Base-by-base conservation (phyloP, 139 green algal genomes). In the Chlorella ohadii region DNA sequence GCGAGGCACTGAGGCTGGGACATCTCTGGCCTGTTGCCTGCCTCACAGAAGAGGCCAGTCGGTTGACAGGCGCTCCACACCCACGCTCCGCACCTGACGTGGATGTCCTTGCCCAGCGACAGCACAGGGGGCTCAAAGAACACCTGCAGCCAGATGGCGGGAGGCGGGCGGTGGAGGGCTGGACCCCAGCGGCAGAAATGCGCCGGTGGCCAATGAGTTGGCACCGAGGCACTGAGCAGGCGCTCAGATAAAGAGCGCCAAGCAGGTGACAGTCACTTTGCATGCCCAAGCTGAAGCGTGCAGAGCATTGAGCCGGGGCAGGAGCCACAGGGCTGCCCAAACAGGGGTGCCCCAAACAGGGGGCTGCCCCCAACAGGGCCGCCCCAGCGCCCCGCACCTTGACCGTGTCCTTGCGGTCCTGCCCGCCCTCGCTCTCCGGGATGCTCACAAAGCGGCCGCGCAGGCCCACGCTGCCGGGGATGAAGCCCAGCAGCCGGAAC, bases 41-140 rank as follows among this genome's bases (percentile, higher is more conserved):
- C n/a, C n/a, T n/a, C n/a, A n/a, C n/a, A n/a, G n/a, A n/a, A n/a
- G n/a, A n/a, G n/a, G n/a, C n/a, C n/a, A n/a, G n/a, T n/a, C n/a
- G n/a, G n/a, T n/a, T n/a, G n/a, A n/a, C n/a, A n/a, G n/a, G n/a
- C n/a, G n/a, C n/a, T n/a, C n/a, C n/a, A n/a, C n/a, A n/a, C n/a
- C n/a, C n/a, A n/a, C n/a, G 44, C 44, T 31, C 7, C 66, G 28
- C 66, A 56, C 68, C 87, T 73, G 36, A 93, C 72, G 79, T 91
- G 68, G 20, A 97, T 79, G n/a, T 17, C 66, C 56, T 82, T 73
- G 6, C 41, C 75, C 72, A 93, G 64, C 34, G 44, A 87, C 41
- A 97, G 77, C 39, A 91, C 88, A 0, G 94, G 90, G 22, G 85
- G 93, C 74, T 95, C 90, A 81, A 97, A 97, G 56, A 90, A 78